A percentile compares a stretch with the other conserved stretches of the same genome.
These are phyloP conservation scores for Iberis amara DNA, from an alignment of 441 rosid species.

Conservation along the genomic window DNA sequence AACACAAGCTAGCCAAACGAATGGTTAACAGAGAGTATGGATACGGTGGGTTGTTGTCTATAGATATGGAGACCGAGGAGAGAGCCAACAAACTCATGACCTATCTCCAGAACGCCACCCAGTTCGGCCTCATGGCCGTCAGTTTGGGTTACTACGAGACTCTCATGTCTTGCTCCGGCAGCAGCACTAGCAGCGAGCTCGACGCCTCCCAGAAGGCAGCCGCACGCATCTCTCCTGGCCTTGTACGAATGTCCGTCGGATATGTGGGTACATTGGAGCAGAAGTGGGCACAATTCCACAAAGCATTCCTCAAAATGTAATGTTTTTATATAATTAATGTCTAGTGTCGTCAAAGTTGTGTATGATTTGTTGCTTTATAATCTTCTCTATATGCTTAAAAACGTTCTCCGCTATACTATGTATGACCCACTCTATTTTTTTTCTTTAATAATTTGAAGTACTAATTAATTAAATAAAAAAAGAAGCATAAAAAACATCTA, in stretches of 20 bases:
- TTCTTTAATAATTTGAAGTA: background rate
- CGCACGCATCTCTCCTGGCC: conserved; percentile 87
- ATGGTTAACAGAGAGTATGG: conserved; percentile 65
- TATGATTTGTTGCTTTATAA: background rate
- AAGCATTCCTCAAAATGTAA: conserved; percentile 58
- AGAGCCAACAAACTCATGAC: conserved; percentile 74
- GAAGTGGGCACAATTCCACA: conserved; percentile 79
- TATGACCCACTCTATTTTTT: background rate
- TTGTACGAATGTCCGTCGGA: conserved; percentile 81
- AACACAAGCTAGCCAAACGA: conserved; percentile 54
- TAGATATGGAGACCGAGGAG: conserved; percentile 86
- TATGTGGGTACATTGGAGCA: conserved; percentile 77
- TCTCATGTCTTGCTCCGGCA: conserved; percentile 87
- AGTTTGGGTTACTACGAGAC: conserved; percentile 94
- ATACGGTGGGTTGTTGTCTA: conserved; percentile 66
- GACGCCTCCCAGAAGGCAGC: conserved; percentile 51
- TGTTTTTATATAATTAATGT: background rate
- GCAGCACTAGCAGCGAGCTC: conserved; percentile 86
- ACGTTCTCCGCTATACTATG: too few relatives aligned
- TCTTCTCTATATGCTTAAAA: background rate
- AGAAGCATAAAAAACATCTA: background rate
- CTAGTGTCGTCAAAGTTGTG: background rate
- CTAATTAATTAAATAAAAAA: background rate
- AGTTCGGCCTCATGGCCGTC: conserved; percentile 92
- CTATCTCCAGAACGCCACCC: conserved; percentile 61